Conservation (phyloP, 805 yeast species). For the Candida xiaguanensis region DNA sequence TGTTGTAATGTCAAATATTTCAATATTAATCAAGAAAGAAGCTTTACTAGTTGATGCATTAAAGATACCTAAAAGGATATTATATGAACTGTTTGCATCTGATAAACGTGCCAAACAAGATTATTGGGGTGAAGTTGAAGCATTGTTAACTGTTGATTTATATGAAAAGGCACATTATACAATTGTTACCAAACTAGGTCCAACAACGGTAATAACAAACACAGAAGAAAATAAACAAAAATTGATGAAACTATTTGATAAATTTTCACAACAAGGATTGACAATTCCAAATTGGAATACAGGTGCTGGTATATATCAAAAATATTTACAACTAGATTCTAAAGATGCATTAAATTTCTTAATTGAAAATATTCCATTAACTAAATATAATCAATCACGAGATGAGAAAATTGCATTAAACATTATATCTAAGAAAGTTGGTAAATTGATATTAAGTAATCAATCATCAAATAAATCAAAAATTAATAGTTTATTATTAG, state of each 20-base stretch:
- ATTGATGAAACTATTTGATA: constrained; percentile 35
- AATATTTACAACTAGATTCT: constrained; percentile 39
- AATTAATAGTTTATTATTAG: constrained; percentile 3
- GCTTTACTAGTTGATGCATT: constrained; percentile 35
- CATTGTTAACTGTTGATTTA: constrained; percentile 57
- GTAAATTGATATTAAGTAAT: constrained; percentile 33
- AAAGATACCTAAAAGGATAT: constrained; percentile 44
- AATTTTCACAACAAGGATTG: constrained; percentile 41
- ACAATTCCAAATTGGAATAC: constrained; percentile 47
- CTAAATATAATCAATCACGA: constrained; percentile 24
- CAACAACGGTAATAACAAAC: constrained; percentile 58
- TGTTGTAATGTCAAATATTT: constrained; percentile 31
- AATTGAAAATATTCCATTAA: constrained; percentile 42
- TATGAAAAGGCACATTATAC: constrained; percentile 63
- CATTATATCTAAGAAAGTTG: constrained; percentile 49
- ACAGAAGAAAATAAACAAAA: constrained; percentile 27
- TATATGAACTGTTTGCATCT: constrained; percentile 61
- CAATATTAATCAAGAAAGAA: constrained; percentile 21
- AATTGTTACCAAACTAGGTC: constrained; percentile 62
- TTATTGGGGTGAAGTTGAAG: constrained; percentile 55
- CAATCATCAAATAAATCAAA: constrained; percentile 10
- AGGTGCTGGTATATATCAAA: constrained; percentile 58
- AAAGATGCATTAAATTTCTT: constrained; percentile 32
- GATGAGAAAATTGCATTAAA: constrained; percentile 47
- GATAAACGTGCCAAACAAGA: constrained; percentile 48